Evolutionary conservation across 257 asterid species (phyloP).

Genomic region (Salvia hispanica): DNA sequence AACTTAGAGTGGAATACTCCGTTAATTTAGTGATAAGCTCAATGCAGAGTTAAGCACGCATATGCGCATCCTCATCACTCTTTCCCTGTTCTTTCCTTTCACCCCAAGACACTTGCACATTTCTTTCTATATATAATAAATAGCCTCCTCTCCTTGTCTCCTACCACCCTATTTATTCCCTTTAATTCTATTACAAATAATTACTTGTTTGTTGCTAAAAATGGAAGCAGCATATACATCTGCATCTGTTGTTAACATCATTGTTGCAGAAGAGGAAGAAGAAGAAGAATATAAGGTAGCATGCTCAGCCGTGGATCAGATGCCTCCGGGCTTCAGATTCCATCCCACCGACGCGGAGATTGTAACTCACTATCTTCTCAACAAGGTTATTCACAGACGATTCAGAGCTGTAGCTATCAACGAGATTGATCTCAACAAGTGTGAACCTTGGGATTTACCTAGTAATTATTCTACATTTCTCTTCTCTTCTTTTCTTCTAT

Average conservation of each 20-base stretch:
- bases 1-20: conserved; percentile 28
- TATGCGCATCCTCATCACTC: conserved; percentile 12
- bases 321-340: conserved; percentile 78
- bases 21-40: conserved; percentile 11
- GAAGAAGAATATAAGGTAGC: conserved; percentile 15
- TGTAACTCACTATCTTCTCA: conserved; percentile 53
- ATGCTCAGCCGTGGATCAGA: conserved; percentile 12
- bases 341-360: conserved; percentile 76
- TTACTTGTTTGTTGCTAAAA: background rate
- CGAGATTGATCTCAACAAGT: conserved; percentile 69
- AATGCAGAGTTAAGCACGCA: background rate
- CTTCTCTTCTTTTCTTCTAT: background rate
- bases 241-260: too few relatives aligned
- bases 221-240: conserved; percentile 18
- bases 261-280: background rate
- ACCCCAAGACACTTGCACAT: conserved; percentile 29
- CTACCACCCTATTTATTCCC: background rate
- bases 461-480: conserved; percentile 36
- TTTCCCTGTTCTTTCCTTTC: conserved; percentile 33
- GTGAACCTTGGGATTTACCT: conserved; percentile 89
- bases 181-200: background rate
- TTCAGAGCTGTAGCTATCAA: conserved; percentile 52
- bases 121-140: background rate
- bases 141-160: background rate
- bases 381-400: conserved; percentile 47